A percentile compares a stretch with the other conserved stretches of the same genome.
Conservation (phyloP, 257 asterid species). For the Linaria vulgaris region DNA sequence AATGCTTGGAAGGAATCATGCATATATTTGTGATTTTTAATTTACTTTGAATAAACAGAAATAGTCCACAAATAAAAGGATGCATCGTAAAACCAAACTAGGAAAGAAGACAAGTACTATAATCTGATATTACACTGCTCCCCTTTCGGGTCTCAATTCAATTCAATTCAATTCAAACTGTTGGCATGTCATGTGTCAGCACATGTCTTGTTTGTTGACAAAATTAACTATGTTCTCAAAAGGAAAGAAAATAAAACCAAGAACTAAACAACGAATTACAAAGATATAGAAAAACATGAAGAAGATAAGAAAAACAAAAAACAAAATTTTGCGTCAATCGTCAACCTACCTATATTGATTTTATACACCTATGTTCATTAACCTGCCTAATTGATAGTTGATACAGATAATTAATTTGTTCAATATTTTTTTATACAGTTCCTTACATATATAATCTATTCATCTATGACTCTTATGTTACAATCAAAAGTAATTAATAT, state of each 20-base stretch:
- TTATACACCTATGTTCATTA: no score
- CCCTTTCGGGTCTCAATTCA: slow-evolving; percentile 15
- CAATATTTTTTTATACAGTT: no score
- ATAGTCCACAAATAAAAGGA: neutral
- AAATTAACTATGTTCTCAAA: neutral
- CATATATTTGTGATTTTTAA: neutral
- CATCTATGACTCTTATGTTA: no score
- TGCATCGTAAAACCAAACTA: neutral
- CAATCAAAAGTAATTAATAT: no score
- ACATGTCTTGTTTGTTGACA: slow-evolving; percentile 30
- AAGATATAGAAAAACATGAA: neutral
- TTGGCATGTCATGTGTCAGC: slow-evolving; percentile 32
- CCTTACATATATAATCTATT: no score
- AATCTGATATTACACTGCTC: slow-evolving; percentile 10
- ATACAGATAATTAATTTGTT: no score
- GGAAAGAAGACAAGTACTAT: slow-evolving; percentile 7
- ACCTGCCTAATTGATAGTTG: no score
- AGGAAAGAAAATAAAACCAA: neutral
- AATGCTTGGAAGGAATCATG: neutral
- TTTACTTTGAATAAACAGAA: neutral
- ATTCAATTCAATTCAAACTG: slow-evolving; percentile 10
- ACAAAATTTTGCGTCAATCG: neutral
- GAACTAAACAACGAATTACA: neutral
- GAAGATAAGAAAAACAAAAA: neutral
- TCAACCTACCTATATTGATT: neutral